Conservation (phyloP, 1,284 basidiomycete genomes). For the Pseudomicrostroma phylloplanum region DNA sequence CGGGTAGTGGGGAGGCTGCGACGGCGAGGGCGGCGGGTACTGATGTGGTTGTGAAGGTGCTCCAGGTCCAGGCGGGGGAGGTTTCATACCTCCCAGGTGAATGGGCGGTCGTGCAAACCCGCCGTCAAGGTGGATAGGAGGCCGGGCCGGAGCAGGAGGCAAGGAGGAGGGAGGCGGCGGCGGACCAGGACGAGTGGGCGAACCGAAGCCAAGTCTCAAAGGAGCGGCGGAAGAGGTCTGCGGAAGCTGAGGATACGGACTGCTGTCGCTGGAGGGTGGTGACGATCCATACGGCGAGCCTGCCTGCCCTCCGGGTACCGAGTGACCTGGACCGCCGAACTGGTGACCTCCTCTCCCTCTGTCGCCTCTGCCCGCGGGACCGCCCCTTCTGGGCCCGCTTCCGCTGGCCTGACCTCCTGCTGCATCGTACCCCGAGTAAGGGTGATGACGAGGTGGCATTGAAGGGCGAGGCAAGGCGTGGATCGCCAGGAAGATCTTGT, state of each 20-base stretch:
- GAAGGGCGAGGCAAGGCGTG: neutral
- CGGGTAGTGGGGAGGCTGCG: no score
- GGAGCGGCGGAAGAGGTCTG: neutral
- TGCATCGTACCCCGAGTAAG: conserved; percentile 2
- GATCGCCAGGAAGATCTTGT: neutral
- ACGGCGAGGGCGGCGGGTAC: no score
- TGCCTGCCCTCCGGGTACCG: no score
- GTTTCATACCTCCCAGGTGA: neutral
- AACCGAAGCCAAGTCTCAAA: neutral
- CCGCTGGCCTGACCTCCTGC: neutral
- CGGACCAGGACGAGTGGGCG: neutral
- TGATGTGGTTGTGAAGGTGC: no score
- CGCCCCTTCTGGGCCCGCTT: no score
- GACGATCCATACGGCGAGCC: no score
- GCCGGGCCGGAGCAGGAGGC: neutral
- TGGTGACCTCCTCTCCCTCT: no score
- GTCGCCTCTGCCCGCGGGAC: no score
- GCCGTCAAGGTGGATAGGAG: conserved; percentile 2
- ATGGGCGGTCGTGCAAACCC: neutral
- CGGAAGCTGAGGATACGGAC: no score
- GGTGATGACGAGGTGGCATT: conserved; percentile 6
- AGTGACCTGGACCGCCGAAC: no score
- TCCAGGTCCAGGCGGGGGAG: neutral
- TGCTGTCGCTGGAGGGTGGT: no score
- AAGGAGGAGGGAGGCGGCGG: neutral